Evolutionary conservation across 192 early-diverging fungal genomes (phyloP).

Genomic region (Cetraspora pellucida): DNA sequence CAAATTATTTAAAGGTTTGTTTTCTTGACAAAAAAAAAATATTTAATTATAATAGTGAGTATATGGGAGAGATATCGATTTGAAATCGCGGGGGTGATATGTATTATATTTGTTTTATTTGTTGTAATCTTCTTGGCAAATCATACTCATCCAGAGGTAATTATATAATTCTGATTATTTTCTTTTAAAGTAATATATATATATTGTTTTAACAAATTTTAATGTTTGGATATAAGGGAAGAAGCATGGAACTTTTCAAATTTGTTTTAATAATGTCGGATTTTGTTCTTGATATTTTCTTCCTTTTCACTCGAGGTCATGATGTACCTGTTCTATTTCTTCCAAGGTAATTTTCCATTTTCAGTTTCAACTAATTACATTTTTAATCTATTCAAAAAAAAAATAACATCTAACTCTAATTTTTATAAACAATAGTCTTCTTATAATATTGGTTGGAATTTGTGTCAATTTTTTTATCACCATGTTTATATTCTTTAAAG

Average conservation of each 20-base stretch:
- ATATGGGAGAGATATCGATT: background rate
- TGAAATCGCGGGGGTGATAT: background rate
- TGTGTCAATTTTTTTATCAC: background rate
- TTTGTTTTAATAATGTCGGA: background rate
- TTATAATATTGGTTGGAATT: background rate
- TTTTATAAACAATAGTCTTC: background rate
- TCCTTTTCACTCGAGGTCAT: background rate
- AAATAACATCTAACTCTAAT: background rate
- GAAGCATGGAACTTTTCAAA: background rate
- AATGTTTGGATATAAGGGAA: background rate
- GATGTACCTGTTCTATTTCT: background rate
- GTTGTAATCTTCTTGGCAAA: background rate
- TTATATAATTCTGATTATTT: no score
- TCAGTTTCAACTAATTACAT: background rate
- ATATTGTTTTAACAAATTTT: no score
- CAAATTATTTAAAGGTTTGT: background rate
- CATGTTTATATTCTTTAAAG: background rate
- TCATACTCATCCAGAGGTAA: background rate
- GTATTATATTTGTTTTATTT: background rate
- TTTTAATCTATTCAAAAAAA: background rate
- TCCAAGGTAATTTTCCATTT: background rate
- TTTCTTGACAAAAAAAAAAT: background rate
- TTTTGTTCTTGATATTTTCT: background rate
- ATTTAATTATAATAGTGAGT: background rate
- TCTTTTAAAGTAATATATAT: no score